Percentiles rank a stretch among this genome's conserved stretches.
Conservation (phyloP, 768 basidiomycete genomes). For the Daedaleopsis nitida region DNA sequence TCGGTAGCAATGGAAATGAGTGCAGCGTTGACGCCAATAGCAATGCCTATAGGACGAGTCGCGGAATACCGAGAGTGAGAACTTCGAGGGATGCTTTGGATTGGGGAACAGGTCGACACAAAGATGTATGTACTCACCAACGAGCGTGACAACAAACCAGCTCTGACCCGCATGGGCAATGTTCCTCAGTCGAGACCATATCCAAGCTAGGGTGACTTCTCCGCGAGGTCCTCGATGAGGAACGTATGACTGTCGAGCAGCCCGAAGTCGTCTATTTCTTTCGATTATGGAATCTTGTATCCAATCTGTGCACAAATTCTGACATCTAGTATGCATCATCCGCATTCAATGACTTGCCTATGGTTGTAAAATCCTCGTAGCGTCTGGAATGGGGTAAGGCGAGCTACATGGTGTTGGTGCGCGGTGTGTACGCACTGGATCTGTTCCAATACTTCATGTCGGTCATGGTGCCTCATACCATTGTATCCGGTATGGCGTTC, state of each 20-base stretch:
- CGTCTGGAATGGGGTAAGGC: constrained; percentile 49
- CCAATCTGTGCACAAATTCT: constrained; percentile 67
- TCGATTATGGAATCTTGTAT: constrained; percentile 94
- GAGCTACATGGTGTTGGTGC: no score
- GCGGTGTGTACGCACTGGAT: constrained; percentile 23
- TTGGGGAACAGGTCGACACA: neutral
- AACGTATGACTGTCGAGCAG: constrained; percentile 48
- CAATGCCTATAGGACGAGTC: constrained; percentile 57
- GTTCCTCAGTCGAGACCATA: constrained; percentile 64
- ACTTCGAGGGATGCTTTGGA: neutral
- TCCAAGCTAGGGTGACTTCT: constrained; percentile 52
- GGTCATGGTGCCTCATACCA: constrained; percentile 10
- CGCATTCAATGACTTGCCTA: constrained; percentile 52
- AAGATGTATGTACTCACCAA: constrained; percentile 54
- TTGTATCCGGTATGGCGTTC: constrained; percentile 13
- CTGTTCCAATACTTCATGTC: constrained; percentile 26
- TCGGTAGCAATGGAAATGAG: constrained; percentile 93
- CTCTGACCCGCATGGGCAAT: constrained; percentile 75
- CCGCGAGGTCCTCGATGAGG: constrained; percentile 49
- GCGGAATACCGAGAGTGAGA: neutral
- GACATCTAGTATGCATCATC: neutral
- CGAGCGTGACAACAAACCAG: constrained; percentile 90
- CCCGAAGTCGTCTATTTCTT: constrained; percentile 73
- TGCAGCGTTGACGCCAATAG: constrained; percentile 93
- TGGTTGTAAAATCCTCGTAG: constrained; percentile 94